These are phyloP conservation scores for Exserohilum turcica DNA, from an alignment of 2,329 filamentous ascomycete species.

Conservation along the genomic window DNA sequence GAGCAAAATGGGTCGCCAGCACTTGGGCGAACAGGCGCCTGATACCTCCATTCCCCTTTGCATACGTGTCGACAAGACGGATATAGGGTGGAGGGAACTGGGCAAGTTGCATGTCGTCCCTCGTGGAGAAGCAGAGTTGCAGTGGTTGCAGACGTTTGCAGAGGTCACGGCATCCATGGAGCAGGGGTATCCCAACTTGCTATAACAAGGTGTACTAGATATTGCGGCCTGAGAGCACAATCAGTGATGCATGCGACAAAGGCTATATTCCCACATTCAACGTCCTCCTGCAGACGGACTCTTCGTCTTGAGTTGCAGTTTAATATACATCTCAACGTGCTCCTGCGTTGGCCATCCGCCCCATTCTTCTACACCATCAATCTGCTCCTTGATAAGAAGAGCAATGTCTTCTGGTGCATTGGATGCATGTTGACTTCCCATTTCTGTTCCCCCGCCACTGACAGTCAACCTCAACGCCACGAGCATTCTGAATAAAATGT, in stretches of 20 bases:
- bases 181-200: not conserved
- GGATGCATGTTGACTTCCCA: conserved; percentile 1
- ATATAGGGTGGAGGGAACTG: too few species aligned
- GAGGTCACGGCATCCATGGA: conserved; percentile 11
- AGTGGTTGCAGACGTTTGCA: conserved; percentile 9
- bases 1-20: not conserved
- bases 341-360: conserved; percentile 52
- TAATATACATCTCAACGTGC: conserved; percentile 47
- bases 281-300: conserved; percentile 20
- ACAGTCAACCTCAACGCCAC: conserved; percentile 51
- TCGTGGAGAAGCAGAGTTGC: conserved; percentile 3
- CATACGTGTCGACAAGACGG: not conserved
- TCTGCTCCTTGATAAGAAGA: conserved; percentile 36
- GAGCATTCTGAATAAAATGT: conserved; percentile 42
- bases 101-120: not conserved
- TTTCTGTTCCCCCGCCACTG: conserved; percentile 33
- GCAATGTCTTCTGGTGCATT: conserved; percentile 39
- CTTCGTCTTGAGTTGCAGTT: conserved; percentile 21
- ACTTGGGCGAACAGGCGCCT: not conserved
- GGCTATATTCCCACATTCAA: too few species aligned
- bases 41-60: not conserved
- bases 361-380: conserved; percentile 49
- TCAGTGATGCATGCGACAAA: too few species aligned
- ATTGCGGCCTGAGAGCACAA: not conserved
- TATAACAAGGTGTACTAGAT: not conserved